Base-by-base conservation (phyloP, 148 eudicot genomes). In the Chenopodium berlandieri region DNA sequence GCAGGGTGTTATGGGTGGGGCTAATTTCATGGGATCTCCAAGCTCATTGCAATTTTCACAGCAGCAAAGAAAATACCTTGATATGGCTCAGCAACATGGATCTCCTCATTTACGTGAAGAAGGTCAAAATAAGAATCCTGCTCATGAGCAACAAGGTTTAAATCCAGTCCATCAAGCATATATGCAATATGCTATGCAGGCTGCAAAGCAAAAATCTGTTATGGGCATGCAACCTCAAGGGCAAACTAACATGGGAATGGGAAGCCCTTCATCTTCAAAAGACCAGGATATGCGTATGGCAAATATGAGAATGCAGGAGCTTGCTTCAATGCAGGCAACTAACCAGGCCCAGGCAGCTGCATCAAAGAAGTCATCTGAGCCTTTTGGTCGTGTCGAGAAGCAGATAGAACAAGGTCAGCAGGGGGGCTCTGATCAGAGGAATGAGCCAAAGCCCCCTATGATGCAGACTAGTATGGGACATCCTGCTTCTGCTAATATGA, bases 91-190 rank as follows among this genome's bases (percentile, higher is more conserved):
- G 79, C 97, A 92, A 78, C 91, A 89, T 60, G 86, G 83, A 76
- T 83, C 90, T 65, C 85, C 90, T 47, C 92, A 82, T 63, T 71
- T 87, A 79, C 88, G 89, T 23, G 98, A 91, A 54, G 93, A 90
- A 44, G 89, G 86, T 71, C 97, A 88, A 69, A 88, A 83, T 83
- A 89, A 91, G 86, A 89, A 84, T 86, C 92, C 85, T 76, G 94
- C 85, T 82, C 84, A 86, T 83, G 98, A 95, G 83, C 94, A 93
- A 71, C 93, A 88, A 76, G 75, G 75, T 79, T 62, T 92, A 74
- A 90, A 89, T 85, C 92, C 99, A 54, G 88, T 84, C 40, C 95
- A 96, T 44, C 95, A 91, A 84, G 93, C 94, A 77, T 96, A 94
- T 84, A 76, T 91, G 83, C 95, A 95, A 73, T 89, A 90, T 85